phyloP scores from a whole-genome alignment of 2,329 filamentous ascomycete genomes.

The Colletotrichum sojae region DNA sequence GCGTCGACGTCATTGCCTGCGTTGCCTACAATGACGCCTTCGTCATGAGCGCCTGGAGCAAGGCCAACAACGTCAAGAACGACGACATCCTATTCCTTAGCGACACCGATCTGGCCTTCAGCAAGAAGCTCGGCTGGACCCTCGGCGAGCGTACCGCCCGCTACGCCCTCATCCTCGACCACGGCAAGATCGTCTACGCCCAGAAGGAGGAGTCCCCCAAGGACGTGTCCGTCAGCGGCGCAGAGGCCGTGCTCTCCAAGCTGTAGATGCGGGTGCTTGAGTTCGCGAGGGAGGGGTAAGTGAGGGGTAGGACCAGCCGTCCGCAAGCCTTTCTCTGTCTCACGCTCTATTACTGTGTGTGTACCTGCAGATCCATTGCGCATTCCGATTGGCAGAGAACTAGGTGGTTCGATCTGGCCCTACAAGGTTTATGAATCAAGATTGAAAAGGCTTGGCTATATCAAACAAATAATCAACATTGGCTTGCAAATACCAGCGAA shows the following conservation, averaged over 20 bases:
- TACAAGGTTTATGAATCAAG: too few relatives aligned
- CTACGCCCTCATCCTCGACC: slow-evolving; percentile 85
- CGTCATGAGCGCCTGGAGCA: slow-evolving; percentile 91
- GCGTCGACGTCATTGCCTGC: slow-evolving; percentile 84
- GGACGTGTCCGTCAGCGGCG: slow-evolving; percentile 63
- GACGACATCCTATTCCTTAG: slow-evolving; percentile 82
- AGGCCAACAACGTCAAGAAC: slow-evolving; percentile 84
- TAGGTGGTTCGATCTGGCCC: too few relatives aligned
- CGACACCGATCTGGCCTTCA: slow-evolving; percentile 39
- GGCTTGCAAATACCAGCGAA: too few relatives aligned
- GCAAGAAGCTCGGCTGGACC: slow-evolving; percentile 45
- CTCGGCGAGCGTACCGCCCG: slow-evolving; percentile 65
- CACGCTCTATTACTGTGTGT: too few relatives aligned
- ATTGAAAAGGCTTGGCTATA: too few relatives aligned
- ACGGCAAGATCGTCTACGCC: slow-evolving; percentile 87
- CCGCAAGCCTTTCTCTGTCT: too few relatives aligned
- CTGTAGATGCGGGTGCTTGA: slow-evolving; percentile 53
- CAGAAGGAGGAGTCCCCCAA: slow-evolving; percentile 74
- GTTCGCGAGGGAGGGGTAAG: too few relatives aligned
- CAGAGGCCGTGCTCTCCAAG: slow-evolving; percentile 67
- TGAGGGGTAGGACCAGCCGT: too few relatives aligned
- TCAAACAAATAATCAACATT: too few relatives aligned
- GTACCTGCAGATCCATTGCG: too few relatives aligned
- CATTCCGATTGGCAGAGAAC: too few relatives aligned
- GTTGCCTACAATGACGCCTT: slow-evolving; percentile 88